Percentiles rank a stretch among this genome's conserved stretches.
Conservation (phyloP, 306 rosid species). For the Arachis stenosperma region DNA sequence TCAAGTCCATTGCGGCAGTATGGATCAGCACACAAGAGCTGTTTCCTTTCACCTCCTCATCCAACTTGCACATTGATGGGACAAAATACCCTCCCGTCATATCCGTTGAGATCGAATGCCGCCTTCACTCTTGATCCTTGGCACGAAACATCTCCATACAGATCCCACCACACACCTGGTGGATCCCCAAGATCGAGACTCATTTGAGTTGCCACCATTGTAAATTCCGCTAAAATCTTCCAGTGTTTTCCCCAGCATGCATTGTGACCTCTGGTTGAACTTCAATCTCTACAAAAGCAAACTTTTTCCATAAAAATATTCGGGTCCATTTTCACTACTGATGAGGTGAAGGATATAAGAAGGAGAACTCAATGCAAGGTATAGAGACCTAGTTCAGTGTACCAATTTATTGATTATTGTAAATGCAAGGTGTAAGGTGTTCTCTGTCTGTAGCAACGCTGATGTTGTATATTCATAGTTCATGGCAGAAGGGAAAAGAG, state of each 20-base stretch:
- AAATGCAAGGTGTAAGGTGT: conserved; percentile 31
- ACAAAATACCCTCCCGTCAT: conserved; percentile 57
- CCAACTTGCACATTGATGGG: conserved; percentile 56
- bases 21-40: conserved; percentile 57
- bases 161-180: conserved; percentile 68
- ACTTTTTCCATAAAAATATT: too few species aligned
- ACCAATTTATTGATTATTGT: conserved; percentile 48
- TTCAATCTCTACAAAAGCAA: conserved; percentile 24
- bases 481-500: conserved; percentile 32
- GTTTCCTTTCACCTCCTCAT: conserved; percentile 84
- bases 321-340: conserved; percentile 22
- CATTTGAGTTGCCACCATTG: conserved; percentile 52
- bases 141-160: conserved; percentile 59
- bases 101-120: conserved; percentile 59
- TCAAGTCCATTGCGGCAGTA: conserved; percentile 88
- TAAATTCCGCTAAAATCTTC: conserved; percentile 48
- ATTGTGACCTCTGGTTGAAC: conserved; percentile 29
- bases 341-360: too few species aligned
- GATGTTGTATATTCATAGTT: conserved; percentile 46
- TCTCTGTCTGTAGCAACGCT: conserved; percentile 41
- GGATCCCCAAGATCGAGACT: conserved; percentile 89
- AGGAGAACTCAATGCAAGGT: conserved; percentile 4
- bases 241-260: conserved; percentile 41
- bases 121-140: conserved; percentile 62
- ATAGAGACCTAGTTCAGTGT: too few species aligned